These are phyloP conservation scores for Stephanodiscus minutulus DNA, from an alignment of 108 stramenopile genomes.

Conservation along the genomic window DNA sequence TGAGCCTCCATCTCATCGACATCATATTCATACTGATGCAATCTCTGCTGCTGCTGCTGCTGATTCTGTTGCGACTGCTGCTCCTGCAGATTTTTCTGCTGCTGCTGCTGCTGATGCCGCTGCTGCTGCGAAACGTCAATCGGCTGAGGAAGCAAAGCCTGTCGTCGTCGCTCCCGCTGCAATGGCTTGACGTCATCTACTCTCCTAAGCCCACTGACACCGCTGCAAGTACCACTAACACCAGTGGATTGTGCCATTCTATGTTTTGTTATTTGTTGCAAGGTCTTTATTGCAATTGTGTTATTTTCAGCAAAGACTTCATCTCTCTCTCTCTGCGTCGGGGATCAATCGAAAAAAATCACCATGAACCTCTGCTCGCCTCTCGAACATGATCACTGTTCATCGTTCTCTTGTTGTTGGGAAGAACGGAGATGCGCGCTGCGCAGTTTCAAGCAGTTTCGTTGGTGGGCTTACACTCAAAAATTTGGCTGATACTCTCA, in stretches of 20 bases:
- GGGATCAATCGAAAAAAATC: too few species aligned
- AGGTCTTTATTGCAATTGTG: background rate
- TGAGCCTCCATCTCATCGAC: background rate
- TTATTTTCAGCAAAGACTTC: background rate
- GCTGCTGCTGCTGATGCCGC: background rate
- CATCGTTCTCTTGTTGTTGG: too few species aligned
- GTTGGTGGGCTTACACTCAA: too few species aligned
- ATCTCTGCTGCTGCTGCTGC: background rate
- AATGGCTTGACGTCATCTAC: background rate
- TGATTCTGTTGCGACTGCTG: slow-evolving; percentile 1
- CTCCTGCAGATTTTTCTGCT: background rate
- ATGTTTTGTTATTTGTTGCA: background rate
- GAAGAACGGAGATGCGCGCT: too few species aligned
- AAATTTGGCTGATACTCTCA: too few species aligned
- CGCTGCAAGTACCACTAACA: background rate
- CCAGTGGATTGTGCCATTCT: background rate
- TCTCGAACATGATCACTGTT: too few species aligned
- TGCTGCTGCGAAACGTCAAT: too few species aligned
- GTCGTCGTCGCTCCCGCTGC: background rate
- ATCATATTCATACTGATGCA: background rate
- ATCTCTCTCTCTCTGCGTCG: too few species aligned
- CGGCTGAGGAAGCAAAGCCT: too few species aligned
- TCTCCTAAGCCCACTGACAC: background rate
- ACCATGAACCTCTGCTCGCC: too few species aligned
- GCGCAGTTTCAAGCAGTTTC: too few species aligned